Percentiles rank a stretch among this genome's conserved stretches.
These are phyloP conservation scores for Gracilaria caudata DNA, from an alignment of 23 red algal species.

Conservation along the genomic window DNA sequence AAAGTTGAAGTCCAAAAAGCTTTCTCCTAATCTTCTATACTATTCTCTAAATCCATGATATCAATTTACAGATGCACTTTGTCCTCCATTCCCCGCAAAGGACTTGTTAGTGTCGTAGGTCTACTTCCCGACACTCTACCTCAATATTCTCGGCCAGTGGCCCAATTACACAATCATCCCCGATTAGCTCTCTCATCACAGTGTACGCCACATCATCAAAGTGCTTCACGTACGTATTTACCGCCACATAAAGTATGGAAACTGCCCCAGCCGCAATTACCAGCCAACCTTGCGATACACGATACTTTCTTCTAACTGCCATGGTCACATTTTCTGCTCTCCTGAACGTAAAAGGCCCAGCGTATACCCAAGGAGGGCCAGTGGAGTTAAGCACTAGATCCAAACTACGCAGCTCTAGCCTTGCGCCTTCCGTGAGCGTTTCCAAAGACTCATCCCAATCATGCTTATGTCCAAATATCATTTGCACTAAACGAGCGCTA, in stretches of 20 bases:
- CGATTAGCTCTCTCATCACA: constrained; percentile 5
- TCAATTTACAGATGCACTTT: too few relatives aligned
- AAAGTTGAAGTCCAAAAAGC: too few relatives aligned
- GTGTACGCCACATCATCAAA: constrained; percentile 11
- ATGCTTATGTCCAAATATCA: background rate
- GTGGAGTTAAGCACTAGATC: background rate
- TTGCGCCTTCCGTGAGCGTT: background rate
- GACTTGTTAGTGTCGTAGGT: too few relatives aligned
- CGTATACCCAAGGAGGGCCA: background rate
- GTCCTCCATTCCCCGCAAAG: too few relatives aligned
- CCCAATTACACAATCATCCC: background rate
- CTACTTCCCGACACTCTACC: background rate
- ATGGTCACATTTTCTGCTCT: background rate
- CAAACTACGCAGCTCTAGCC: background rate
- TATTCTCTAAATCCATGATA: too few relatives aligned
- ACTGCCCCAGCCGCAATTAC: background rate
- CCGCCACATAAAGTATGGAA: background rate
- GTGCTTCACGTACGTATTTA: background rate
- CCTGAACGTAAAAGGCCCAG: background rate
- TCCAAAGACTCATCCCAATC: background rate
- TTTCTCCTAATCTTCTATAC: too few relatives aligned
- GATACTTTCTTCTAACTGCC: background rate
- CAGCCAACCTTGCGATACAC: background rate
- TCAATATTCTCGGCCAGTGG: background rate
- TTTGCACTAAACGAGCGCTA: background rate